phyloP scores from a whole-genome alignment of 768 basidiomycete genomes.

The Termitomyces sp. region DNA sequence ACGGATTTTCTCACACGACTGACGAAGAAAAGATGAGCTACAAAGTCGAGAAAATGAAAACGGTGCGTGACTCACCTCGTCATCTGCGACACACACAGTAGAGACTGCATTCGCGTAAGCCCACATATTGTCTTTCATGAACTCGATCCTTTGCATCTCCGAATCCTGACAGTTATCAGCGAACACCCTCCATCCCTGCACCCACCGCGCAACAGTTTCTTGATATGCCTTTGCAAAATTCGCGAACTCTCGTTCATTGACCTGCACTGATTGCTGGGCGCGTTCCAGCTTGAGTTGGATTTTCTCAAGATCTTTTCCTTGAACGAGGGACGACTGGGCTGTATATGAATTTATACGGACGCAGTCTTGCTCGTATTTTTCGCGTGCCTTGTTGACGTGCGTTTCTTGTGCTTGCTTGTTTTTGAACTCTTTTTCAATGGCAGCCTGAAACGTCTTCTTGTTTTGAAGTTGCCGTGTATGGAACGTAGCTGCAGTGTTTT shows the following conservation, averaged over 20 bases:
- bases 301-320: slow-evolving; percentile 92
- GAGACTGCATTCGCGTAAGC: slow-evolving; percentile 95
- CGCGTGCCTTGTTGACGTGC: slow-evolving; percentile 83
- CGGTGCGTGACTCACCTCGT: slow-evolving; percentile 59
- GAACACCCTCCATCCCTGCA: slow-evolving; percentile 89
- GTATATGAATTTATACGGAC: slow-evolving; percentile 91
- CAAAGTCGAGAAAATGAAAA: not conserved
- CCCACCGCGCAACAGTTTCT: slow-evolving; percentile 84
- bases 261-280: slow-evolving; percentile 85
- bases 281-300: slow-evolving; percentile 82
- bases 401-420: slow-evolving; percentile 81
- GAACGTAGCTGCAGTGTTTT: slow-evolving; percentile 57
- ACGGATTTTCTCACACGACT: slow-evolving; percentile 92
- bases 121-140: slow-evolving; percentile 96
- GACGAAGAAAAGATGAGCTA: slow-evolving; percentile 1
- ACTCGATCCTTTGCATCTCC: slow-evolving; percentile 91
- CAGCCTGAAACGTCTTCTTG: slow-evolving; percentile 65
- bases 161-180: slow-evolving; percentile 95
- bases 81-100: slow-evolving; percentile 90
- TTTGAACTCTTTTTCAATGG: slow-evolving; percentile 89
- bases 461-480: slow-evolving; percentile 60
- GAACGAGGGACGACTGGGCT: slow-evolving; percentile 84
- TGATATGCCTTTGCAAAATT: slow-evolving; percentile 77
- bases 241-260: slow-evolving; percentile 90
- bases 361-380: slow-evolving; percentile 92